Evolutionary conservation across 805 yeast genomes (phyloP).

Genomic region (Candida succiphila): DNA sequence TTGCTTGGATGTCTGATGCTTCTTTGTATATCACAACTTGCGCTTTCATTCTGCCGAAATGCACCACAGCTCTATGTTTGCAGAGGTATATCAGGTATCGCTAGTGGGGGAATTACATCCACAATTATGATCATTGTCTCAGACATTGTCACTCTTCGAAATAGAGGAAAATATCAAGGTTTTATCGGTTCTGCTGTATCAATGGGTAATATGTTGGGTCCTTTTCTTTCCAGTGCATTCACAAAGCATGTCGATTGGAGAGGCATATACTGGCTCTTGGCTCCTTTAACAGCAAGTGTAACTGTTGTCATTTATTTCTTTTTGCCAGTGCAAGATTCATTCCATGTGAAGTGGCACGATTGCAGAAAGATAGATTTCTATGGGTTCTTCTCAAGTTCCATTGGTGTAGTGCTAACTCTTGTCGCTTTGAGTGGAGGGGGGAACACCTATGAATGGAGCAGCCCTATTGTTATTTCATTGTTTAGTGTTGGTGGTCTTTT

Average conservation of each 20-base stretch:
- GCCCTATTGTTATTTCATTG: slow-evolving; percentile 29
- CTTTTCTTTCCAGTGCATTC: slow-evolving; percentile 44
- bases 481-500: slow-evolving; percentile 32
- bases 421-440: slow-evolving; percentile 61
- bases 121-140: slow-evolving; percentile 43
- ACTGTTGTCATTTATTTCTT: slow-evolving; percentile 18
- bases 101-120: slow-evolving; percentile 42
- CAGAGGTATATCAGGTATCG: slow-evolving; percentile 47
- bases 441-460: slow-evolving; percentile 44
- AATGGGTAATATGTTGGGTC: slow-evolving; percentile 44
- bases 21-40: slow-evolving; percentile 34
- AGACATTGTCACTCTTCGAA: slow-evolving; percentile 41
- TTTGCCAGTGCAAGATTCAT: slow-evolving; percentile 26
- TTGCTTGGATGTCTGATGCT: slow-evolving; percentile 29
- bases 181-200: slow-evolving; percentile 42
- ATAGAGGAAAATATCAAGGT: slow-evolving; percentile 51
- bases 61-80: slow-evolving; percentile 39
- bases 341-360: slow-evolving; percentile 23
- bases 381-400: slow-evolving; percentile 40
- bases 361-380: slow-evolving; percentile 39
- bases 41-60: slow-evolving; percentile 41
- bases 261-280: slow-evolving; percentile 37
- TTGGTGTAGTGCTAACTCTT: slow-evolving; percentile 37
- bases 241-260: slow-evolving; percentile 36
- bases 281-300: slow-evolving; percentile 30